Evolutionary conservation across 2,329 filamentous ascomycete genomes (phyloP).

Genomic region (Fusarium hainanense): DNA sequence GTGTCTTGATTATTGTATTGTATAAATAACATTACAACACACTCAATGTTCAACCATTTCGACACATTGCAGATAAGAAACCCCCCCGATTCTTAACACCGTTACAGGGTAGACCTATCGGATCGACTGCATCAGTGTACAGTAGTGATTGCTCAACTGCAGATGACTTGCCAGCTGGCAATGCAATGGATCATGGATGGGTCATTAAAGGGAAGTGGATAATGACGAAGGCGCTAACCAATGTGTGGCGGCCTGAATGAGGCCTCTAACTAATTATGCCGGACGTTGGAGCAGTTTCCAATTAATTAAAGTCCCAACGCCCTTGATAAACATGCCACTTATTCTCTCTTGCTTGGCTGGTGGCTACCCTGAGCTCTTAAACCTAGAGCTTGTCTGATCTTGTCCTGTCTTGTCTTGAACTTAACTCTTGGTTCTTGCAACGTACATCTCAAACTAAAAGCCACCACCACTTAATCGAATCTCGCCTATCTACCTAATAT

Average conservation of each 20-base stretch:
- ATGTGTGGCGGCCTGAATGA: constrained; percentile 46
- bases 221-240: constrained; percentile 37
- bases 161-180: constrained; percentile 48
- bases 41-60: neutral
- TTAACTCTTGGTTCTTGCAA: constrained; percentile 9
- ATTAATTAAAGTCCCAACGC: constrained; percentile 25
- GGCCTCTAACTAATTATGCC: constrained; percentile 17
- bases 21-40: neutral
- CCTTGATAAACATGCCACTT: constrained; percentile 19
- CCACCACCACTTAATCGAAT: neutral
- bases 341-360: neutral
- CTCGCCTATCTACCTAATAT: constrained; percentile 1
- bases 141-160: constrained; percentile 13
- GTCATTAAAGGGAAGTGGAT: constrained; percentile 27
- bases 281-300: neutral
- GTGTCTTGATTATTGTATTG: neutral
- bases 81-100: neutral
- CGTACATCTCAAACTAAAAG: neutral
- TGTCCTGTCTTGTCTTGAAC: neutral
- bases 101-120: constrained; percentile 34
- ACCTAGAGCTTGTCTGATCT: constrained; percentile 21
- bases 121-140: constrained; percentile 37
- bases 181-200: constrained; percentile 22
- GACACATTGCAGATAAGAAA: neutral
- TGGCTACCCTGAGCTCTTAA: neutral